These are phyloP conservation scores for Fistulina hepatica DNA, from an alignment of 1,284 basidiomycete genomes.

Conservation along the genomic window DNA sequence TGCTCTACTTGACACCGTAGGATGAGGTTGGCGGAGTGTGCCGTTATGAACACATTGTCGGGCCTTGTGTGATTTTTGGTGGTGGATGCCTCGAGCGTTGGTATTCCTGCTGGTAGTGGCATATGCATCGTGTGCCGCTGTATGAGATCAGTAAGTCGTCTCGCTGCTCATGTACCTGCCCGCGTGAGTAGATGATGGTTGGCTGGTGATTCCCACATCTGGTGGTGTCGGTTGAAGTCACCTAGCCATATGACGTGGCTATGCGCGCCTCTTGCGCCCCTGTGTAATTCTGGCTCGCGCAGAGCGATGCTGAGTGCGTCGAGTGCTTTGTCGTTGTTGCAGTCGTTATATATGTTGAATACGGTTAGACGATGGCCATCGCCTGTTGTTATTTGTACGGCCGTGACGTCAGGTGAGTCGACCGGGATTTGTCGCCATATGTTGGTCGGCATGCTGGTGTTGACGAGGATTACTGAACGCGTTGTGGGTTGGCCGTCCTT, in stretches of 20 bases:
- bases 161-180: background rate
- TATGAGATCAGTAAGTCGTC: constrained; percentile 15
- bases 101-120: constrained; percentile 20
- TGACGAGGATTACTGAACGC: constrained; percentile 5
- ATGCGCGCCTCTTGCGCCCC: background rate
- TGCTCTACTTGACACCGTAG: constrained; percentile 6
- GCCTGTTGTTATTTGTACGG: background rate
- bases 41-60: constrained; percentile 25
- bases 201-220: constrained; percentile 27
- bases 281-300: background rate
- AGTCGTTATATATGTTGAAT: constrained; percentile 14
- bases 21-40: constrained; percentile 11
- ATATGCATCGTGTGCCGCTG: constrained; percentile 15
- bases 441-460: background rate
- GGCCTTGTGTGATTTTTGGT: constrained; percentile 23
- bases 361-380: constrained; percentile 3
- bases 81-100: constrained; percentile 19
- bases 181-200: constrained; percentile 26
- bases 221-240: constrained; percentile 36
- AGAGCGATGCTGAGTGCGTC: constrained; percentile 4
- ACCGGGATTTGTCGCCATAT: constrained; percentile 1
- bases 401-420: constrained; percentile 4
- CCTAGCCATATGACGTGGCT: constrained; percentile 22
- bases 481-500: background rate
- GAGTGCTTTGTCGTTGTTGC: constrained; percentile 8